Evolutionary conservation across 257 asterid species (phyloP), one percentile per base, ranked within the genome.

Genomic region (Penstemon davidsonii): DNA sequence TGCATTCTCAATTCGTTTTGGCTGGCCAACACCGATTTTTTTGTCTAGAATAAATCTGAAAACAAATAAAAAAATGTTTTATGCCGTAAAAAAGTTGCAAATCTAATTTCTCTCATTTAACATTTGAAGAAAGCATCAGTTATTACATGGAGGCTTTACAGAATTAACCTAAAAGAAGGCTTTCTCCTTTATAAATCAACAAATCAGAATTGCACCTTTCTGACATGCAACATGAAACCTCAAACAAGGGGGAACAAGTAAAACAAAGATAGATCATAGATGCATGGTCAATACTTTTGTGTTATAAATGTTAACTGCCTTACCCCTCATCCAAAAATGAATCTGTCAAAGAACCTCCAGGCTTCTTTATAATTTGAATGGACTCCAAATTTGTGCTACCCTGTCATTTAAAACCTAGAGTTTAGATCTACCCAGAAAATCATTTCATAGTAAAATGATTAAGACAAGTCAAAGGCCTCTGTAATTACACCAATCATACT

Each of bases 11-110:
- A 94, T 94, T n/a, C 96, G 84, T 74, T 91, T 93, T 52, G 99
- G 99, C 73, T 94, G 97, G 72, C 99, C 99, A 64, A 93, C 85
- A 60, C 99, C 99, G 55, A 93, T 93, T 70, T 93, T 93, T 64
- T 93, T 90, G 87, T 93, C 99, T 76, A 94, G 79, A 74, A 94
- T 90, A 82, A 94, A 94, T 49, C 99, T 94, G 85, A 72, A 79
- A 60, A 60, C 1, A 60, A 45, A 69, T 33, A 62, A 71, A 64
- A 52, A 50, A 11, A 55, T 41, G 39, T 19, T 64, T 33, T 57
- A 7, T 9, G 12, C 0, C 47, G 49, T 50, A 18, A 58, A 44
- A 51, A 50, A 57, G 12, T 50, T 57, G 59, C 4, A 51, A 43
- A 18, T 59, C 11, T 0, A 2, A 36, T 6, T n/a, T 33, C 12